Evolutionary conservation across 2,329 filamentous ascomycete species (phyloP), one percentile per base, ranked within the genome.

Genomic region (Calonectria naviculata): DNA sequence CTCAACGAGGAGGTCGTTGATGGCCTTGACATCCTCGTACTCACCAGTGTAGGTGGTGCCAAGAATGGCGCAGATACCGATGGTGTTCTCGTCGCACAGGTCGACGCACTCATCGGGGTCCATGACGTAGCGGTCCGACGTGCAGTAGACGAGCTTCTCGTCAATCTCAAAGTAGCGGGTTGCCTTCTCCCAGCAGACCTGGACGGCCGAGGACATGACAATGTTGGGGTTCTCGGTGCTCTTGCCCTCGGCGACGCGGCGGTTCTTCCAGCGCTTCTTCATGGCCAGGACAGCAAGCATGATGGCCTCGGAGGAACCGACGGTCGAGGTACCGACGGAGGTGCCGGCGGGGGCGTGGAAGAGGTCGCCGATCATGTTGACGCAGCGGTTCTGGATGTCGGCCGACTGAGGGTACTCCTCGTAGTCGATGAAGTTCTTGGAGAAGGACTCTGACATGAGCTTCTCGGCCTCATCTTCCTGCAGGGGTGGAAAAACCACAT

Each of bases 141-240:
- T 89, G 83, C 91, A 93, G 82, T 90, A 91, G 36, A 92, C 90
- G 10, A 89, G 95, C 84, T 94, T 94, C 87, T 98, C 95, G 77
- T 98, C 96, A 47, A 98, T 90, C 79, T 98, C 96, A 78, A 97
- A 97, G 86, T 97, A 97, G 63, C 95, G 89, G 5, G 93, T 91
- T 0, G 93, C 93, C 87, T 98, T 98, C 84, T 98, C 95, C 95
- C 95, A 98, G 88, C 95, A 98, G 46, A 98, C 96, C 85, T 98
- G 96, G 2, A 98, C 96, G 36, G 96, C 95, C 29, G 94, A 95
- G 78, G 94, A 97, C 96, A 98, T 98, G 87, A 98, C 87, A 72
- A 98, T 93, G 85, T 98, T 98, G 67, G 96, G 96, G 52, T 89
- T 89, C 73, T 95, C 94, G 71, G 83, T 90, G 66, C 95, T 90